Conservation (phyloP, 73 alveolate species). For the Durusdinium trenchii region DNA sequence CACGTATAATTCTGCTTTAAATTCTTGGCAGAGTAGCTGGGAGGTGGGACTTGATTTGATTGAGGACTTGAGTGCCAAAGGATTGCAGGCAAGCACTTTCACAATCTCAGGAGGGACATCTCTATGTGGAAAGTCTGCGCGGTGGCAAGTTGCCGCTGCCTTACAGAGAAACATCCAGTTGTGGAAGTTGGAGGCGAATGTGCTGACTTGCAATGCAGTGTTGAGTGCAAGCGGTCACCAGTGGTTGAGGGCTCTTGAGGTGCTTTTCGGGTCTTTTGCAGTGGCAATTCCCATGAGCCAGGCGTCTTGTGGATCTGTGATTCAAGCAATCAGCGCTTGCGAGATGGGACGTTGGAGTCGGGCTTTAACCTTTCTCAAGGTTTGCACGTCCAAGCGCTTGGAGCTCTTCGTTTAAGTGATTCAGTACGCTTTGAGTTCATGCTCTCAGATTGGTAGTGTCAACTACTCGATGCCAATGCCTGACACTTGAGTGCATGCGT, state of each 20-base stretch:
- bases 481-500: too few relatives aligned
- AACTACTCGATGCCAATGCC: too few relatives aligned
- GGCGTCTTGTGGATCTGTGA: constrained; percentile 42
- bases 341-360: constrained; percentile 46
- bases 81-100: not conserved
- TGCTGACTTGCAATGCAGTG: not conserved
- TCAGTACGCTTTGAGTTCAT: too few relatives aligned
- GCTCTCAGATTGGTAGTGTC: too few relatives aligned
- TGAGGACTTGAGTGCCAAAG: not conserved
- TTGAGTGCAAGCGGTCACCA: constrained; percentile 21
- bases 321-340: constrained; percentile 47
- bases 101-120: not conserved
- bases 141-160: not conserved
- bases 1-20: constrained; percentile 22
- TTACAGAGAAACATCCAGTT: not conserved
- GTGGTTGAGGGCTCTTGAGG: constrained; percentile 1
- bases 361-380: not conserved
- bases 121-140: not conserved
- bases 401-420: not conserved
- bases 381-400: not conserved
- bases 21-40: not conserved
- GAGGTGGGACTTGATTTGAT: constrained; percentile 5
- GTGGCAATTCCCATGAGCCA: not conserved
- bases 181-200: not conserved
- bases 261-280: not conserved